Base-by-base conservation (phyloP, 1,284 basidiomycete species). In the Lignosus rhinocerotis region DNA sequence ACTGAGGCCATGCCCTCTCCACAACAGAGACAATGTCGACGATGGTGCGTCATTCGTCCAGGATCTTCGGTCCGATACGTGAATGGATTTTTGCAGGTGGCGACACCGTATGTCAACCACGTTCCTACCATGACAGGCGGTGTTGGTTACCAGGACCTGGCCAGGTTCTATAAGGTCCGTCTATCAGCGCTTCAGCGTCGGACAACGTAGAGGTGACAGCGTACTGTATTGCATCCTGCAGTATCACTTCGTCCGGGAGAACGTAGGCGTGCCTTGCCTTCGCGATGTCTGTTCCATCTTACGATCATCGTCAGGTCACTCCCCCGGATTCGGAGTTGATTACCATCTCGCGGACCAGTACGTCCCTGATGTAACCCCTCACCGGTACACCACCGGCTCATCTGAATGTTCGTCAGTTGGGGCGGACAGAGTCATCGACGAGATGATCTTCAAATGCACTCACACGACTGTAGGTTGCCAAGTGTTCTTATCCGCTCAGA, bases 51-150 rank as follows among this genome's bases (percentile, higher is more conserved):
- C 8, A 2, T 44, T 7, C 33, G 16, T 17, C 4, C 8, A 16
- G 11, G 32, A 8, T n/a, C 14, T 25, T 30, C 43, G 43, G 12
- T 17, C 10, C 19, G 41, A 10, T 16, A 21, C 39, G n/a, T 33
- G 8, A 6, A 3, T 41, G 30, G 38, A 36, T n/a, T 17, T 17
- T 48, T 17, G 33, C 39, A 80, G 78, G 78, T 80, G 14, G 59
- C 72, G n/a, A 70, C 73, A n/a, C 78, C 77, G 19, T 80, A 79
- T 55, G 80, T 81, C 34, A 81, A 79, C 60, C 80, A 79, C 58
- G 70, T 81, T 30, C 70, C 80, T 16, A 80, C 79, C 6, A 71
- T 80, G 75, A 80, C 75, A 2, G 79, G 79, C 7, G 79, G 77
- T 17, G 70, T 79, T 32, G 78, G 76, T 4, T 71, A 71, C 48